Percentiles rank a stretch among this genome's conserved stretches.
Evolutionary conservation across 139 green algal species (phyloP).

Genomic region (Coccomyxa sp.): DNA sequence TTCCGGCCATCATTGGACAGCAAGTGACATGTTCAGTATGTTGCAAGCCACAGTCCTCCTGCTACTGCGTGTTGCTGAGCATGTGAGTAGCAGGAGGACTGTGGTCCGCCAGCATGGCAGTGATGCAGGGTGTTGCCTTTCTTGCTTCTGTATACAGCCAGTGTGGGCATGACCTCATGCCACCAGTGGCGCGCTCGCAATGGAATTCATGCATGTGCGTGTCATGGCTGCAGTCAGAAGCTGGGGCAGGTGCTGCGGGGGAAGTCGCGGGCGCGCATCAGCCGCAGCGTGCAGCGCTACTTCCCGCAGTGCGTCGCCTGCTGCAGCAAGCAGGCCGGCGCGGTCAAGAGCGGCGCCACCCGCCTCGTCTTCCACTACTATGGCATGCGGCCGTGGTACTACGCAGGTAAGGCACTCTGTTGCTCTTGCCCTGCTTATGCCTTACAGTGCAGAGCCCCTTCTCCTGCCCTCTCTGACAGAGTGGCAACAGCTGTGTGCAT

Average conservation of each 20-base stretch:
- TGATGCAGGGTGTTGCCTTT: too few relatives aligned
- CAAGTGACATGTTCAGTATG: neutral
- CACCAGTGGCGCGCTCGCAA: neutral
- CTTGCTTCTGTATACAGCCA: too few relatives aligned
- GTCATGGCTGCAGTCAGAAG: neutral
- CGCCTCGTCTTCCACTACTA: constrained; percentile 53
- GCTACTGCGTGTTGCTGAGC: neutral
- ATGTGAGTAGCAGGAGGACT: too few relatives aligned
- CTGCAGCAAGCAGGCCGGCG: constrained; percentile 47
- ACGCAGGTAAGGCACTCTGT: constrained; percentile 33
- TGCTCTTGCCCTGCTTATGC: too few relatives aligned
- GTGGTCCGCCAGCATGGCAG: too few relatives aligned
- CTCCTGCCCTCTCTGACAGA: too few relatives aligned
- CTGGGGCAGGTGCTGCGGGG: neutral
- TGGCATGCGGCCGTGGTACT: constrained; percentile 42
- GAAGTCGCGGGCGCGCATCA: neutral
- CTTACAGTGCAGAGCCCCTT: neutral
- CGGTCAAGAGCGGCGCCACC: constrained; percentile 33
- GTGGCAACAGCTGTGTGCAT: too few relatives aligned
- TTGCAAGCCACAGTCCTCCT: neutral
- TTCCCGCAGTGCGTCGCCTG: constrained; percentile 61
- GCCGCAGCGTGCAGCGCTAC: constrained; percentile 26
- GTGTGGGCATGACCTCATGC: too few relatives aligned
- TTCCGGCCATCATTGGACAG: neutral
- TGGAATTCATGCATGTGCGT: neutral